Base-by-base conservation (phyloP, 106 monocot species). In the Dioscorea dumetorum region DNA sequence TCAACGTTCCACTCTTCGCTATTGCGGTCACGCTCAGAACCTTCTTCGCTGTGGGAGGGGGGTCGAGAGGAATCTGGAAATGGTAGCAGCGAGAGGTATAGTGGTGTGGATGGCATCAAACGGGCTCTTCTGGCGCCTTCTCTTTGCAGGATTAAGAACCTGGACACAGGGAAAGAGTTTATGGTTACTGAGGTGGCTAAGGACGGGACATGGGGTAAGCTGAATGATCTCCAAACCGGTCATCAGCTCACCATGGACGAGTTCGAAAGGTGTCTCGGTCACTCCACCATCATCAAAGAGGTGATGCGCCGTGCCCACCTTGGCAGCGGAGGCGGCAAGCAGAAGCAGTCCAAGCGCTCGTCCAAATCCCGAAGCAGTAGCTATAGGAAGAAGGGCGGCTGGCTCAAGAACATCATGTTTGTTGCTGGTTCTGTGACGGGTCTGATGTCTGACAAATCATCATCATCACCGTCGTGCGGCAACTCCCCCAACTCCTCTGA, bases 381-480 rank as follows among this genome's bases (percentile, higher is more conserved):
- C 4, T 13, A 58, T 33, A 81, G 70, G 72, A 87, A 81, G 81
- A 91, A 82, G 73, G 74, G 81, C 10, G 71, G 73, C 8, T 97
- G 92, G 97, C 62, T 97, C 4, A 97, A 92, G 76, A 97, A 97
- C 57, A 84, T 89, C 24, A 92, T 77, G 74, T 84, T 70, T 22
- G 91, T 91, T 6, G 91, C 91, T 41, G 87, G 64, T 61, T 85
- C 95, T 0, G 76, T 86, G 17, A 78, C 95, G 2, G 78, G 91
- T 8, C 77, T 84, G 21, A 80, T 77, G 32, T 58, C 67, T 21
- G 94, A 94, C 63, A 91, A 76, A 64, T 28, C 28, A 28, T 28
- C 28, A 28, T 28, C 28, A 2, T 48, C 35, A 23, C 57, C 61
- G 17, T 17, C 68, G 19, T 49, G 57, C 9, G 50, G 48, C 16